Base-by-base conservation (phyloP, 805 yeast species). In the Cyberlindnera maritima region DNA sequence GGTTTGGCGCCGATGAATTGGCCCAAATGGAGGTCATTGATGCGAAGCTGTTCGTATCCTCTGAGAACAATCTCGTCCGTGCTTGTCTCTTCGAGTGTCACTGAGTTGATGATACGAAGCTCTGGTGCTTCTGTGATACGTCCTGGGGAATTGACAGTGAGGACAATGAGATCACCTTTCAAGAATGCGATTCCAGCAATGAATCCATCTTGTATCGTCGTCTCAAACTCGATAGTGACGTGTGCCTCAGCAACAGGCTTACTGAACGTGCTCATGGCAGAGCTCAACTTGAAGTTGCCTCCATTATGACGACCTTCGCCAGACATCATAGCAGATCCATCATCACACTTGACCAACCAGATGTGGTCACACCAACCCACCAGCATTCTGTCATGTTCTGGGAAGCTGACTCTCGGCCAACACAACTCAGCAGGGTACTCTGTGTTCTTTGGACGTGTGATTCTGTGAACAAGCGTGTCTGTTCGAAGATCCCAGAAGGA, bases 361-460 rank as follows among this genome's bases (percentile, higher is more conserved):
- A 92, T 71, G 52, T 81, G 77, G 50, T 80, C 75, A 3, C 81
- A 86, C 98, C 98, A 94, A 0, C 91, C 96, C 21, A 94, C 74
- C 1, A 87, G 64, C 11, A 89, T 69, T 50, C 87, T 64, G 59
- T 84, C 85, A 2, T 74, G 66, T 56, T 83, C 95, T 0, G 83
- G 80, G 44, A 75, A 74, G 47, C 79, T 80, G 3, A 87, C 76
- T 40, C 86, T 76, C 0, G 98, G 97, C 81, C 94, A 83, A 57
- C 85, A 88, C 32, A 91, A 65, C 54, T 89, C 97, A 2, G 95
- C 82, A 19, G 91, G 70, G 4, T 83, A 56, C 67, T 49, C 52
- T 6, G 66, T 69, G 35, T 73, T 76, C 14, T 65, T 61, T 0
- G 94, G 90, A 37, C 81, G 71, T 4, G 78, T 72, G 9, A 88